phyloP scores from a whole-genome alignment of 1,284 basidiomycete genomes.

The Microbotryum lychnidis-dioicae region DNA sequence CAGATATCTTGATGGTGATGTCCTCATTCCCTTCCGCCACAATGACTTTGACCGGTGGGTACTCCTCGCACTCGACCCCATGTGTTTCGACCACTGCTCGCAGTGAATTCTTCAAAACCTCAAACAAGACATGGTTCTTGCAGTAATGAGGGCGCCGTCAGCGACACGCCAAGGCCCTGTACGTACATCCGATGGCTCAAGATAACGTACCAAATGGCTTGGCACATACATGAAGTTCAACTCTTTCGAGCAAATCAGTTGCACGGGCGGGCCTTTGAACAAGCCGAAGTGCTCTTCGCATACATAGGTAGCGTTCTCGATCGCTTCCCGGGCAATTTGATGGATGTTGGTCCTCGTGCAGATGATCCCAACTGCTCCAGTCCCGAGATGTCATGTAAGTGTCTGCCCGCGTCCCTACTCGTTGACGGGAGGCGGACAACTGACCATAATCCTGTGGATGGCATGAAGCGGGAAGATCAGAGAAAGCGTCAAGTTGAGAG shows the following conservation, averaged over 20 bases:
- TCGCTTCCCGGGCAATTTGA: slow-evolving; percentile 95
- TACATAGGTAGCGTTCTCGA: slow-evolving; percentile 95
- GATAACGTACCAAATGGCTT: slow-evolving; percentile 54
- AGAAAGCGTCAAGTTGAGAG: not conserved
- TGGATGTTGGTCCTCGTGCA: slow-evolving; percentile 93
- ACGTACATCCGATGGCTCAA: not conserved
- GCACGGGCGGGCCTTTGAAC: slow-evolving; percentile 92
- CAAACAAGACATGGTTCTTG: slow-evolving; percentile 83
- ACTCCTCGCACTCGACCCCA: slow-evolving; percentile 73
- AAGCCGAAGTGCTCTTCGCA: slow-evolving; percentile 96
- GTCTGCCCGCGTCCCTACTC: not conserved
- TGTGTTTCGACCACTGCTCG: slow-evolving; percentile 92
- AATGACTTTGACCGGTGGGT: slow-evolving; percentile 93
- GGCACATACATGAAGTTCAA: slow-evolving; percentile 93
- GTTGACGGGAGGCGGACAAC: not conserved
- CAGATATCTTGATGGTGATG: slow-evolving; percentile 96
- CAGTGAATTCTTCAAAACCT: slow-evolving; percentile 96
- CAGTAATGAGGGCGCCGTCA: not conserved
- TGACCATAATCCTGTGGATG: slow-evolving; percentile 11
- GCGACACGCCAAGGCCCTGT: not conserved
- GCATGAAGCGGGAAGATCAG: not conserved
- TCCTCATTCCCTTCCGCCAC: slow-evolving; percentile 90
- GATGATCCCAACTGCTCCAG: slow-evolving; percentile 93
- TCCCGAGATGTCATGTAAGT: no score
- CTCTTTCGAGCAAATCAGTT: slow-evolving; percentile 84